Evolutionary conservation across 2,329 filamentous ascomycete genomes (phyloP).

Genomic region (Pseudogymnoascus sp.): DNA sequence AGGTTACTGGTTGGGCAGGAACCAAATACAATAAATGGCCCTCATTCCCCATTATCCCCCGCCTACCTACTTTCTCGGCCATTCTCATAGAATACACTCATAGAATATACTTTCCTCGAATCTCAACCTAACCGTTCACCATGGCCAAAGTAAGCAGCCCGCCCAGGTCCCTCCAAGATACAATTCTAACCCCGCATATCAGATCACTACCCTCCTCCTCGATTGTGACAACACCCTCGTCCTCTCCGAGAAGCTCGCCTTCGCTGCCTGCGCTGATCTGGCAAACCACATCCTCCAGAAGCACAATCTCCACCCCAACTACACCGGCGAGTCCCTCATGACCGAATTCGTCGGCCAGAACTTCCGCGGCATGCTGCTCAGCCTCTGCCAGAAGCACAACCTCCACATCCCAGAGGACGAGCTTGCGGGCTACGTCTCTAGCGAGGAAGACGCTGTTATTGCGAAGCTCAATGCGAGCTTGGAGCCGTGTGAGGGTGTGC

Average conservation of each 20-base stretch:
- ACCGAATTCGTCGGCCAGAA: constrained; percentile 87
- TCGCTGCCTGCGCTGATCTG: constrained; percentile 82
- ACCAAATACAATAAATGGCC: no score
- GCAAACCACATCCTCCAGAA: constrained; percentile 76
- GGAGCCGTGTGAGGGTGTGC: constrained; percentile 61
- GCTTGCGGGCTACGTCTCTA: constrained; percentile 64
- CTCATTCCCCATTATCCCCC: background rate
- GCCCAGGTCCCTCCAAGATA: background rate
- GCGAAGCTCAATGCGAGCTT: constrained; percentile 65
- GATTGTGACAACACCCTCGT: constrained; percentile 90
- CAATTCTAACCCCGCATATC: constrained; percentile 4
- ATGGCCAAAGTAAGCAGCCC: background rate
- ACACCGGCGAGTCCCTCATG: constrained; percentile 73
- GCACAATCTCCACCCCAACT: constrained; percentile 57
- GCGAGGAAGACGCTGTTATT: constrained; percentile 79
- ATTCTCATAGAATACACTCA: background rate
- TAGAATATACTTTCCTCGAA: background rate
- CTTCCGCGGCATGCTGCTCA: constrained; percentile 84
- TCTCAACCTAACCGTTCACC: background rate
- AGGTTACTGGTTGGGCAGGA: no score
- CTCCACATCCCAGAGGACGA: constrained; percentile 64
- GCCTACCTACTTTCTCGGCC: background rate
- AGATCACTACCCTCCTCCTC: constrained; percentile 67
- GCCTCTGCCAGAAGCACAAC: constrained; percentile 66
- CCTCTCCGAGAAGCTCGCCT: constrained; percentile 82